phyloP scores from a whole-genome alignment of 257 asterid genomes.

The Gentiana straminea region DNA sequence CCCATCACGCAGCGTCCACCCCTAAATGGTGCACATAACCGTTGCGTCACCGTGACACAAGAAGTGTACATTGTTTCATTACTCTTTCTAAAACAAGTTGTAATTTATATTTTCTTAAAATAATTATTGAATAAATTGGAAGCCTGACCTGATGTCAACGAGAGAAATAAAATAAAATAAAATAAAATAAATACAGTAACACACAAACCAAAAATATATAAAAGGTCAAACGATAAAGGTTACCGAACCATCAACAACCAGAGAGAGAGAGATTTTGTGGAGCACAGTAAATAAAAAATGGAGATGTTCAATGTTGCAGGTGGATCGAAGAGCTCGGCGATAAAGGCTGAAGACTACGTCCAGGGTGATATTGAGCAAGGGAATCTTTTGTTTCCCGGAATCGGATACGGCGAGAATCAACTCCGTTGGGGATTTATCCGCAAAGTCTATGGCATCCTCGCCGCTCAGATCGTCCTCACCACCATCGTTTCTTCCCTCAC shows the following conservation, averaged over 20 bases:
- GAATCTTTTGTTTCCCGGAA: slow-evolving; percentile 65
- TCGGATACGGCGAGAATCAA: slow-evolving; percentile 86
- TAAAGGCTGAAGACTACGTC: slow-evolving; percentile 23
- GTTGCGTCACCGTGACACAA: too few species aligned
- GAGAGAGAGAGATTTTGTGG: slow-evolving; percentile 16
- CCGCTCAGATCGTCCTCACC: slow-evolving; percentile 76
- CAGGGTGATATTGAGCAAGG: slow-evolving; percentile 37
- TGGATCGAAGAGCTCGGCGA: slow-evolving; percentile 20
- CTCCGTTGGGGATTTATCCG: slow-evolving; percentile 98
- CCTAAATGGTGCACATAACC: too few species aligned
- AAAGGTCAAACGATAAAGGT: too few species aligned
- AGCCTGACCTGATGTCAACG: too few species aligned
- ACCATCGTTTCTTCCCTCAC: slow-evolving; percentile 55
- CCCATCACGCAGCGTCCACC: too few species aligned
- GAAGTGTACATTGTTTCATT: too few species aligned
- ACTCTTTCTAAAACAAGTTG: too few species aligned
- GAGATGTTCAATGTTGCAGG: slow-evolving; percentile 22
- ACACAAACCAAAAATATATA: too few species aligned
- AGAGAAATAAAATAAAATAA: too few species aligned
- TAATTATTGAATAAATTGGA: too few species aligned
- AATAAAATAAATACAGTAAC: too few species aligned
- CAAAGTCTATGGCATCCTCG: slow-evolving; percentile 80
- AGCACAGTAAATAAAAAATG: slow-evolving; percentile 3
- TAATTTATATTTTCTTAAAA: too few species aligned
- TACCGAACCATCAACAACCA: background rate